phyloP scores from a whole-genome alignment of 441 rosid genomes.

The Gossypium gossypioides region DNA sequence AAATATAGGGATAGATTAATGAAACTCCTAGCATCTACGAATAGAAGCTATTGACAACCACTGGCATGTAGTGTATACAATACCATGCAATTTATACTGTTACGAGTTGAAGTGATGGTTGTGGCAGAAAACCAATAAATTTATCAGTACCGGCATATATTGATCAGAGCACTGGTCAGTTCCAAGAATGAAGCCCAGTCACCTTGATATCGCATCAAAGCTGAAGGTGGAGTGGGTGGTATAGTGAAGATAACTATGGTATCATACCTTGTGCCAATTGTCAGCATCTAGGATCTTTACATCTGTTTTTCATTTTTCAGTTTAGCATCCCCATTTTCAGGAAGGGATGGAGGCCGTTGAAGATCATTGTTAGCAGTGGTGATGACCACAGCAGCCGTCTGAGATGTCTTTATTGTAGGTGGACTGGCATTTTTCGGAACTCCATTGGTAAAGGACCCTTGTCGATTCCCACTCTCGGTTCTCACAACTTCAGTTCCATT shows the following conservation, averaged over 20 bases:
- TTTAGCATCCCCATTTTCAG: constrained; percentile 43
- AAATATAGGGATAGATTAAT: constrained; percentile 14
- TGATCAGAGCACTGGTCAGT: constrained; percentile 21
- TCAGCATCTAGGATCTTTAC: constrained; percentile 19
- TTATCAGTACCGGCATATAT: constrained; percentile 14
- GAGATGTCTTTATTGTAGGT: constrained; percentile 27
- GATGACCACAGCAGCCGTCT: constrained; percentile 17
- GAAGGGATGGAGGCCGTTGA: constrained; percentile 27
- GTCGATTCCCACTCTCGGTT: constrained; percentile 36
- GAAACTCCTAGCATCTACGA: constrained; percentile 19
- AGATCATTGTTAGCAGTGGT: constrained; percentile 26
- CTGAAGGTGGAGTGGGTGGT: constrained; percentile 17
- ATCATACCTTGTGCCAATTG: constrained; percentile 23
- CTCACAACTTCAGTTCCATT: constrained; percentile 33
- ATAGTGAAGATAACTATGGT: constrained; percentile 8
- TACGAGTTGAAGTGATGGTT: constrained; percentile 16
- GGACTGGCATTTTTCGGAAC: constrained; percentile 27
- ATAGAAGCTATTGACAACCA: constrained; percentile 20
- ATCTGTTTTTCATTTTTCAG: constrained; percentile 23
- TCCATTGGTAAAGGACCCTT: constrained; percentile 39
- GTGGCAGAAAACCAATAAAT: constrained; percentile 17
- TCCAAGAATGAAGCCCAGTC: constrained; percentile 16
- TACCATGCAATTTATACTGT: constrained; percentile 24
- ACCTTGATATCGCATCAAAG: constrained; percentile 15
- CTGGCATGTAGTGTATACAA: constrained; percentile 10